Base-by-base conservation (phyloP, 768 basidiomycete genomes). In the Tulasnella sp. region DNA sequence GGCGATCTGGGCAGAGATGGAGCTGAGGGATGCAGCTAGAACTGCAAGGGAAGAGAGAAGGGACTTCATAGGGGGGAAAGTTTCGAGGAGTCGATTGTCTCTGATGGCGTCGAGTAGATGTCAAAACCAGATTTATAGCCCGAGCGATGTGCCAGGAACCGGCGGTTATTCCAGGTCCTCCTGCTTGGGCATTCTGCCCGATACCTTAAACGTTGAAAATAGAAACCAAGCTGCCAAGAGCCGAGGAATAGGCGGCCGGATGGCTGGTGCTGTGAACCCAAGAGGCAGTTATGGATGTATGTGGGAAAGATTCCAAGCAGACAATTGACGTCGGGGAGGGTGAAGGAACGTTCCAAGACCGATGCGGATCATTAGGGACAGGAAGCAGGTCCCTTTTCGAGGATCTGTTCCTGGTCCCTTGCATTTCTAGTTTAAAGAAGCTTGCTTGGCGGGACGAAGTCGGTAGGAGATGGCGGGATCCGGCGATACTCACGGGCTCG, bases 341-440 rank as follows among this genome's bases (percentile, higher is more conserved):
- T 14, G 64, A 69, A 20, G 64, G 28, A 69, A 28, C 64, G 28
- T 34, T 31, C 64, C 64, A 69, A 69, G 64, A 69, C 64, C 31
- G 64, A 69, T 69, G 64, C 64, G 64, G 64, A 69, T 69, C 64
- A 69, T 69, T 69, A 69, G 64, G 64, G 34, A 69, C 31, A 28
- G 18, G 31, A 69, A 69, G 64, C 12, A 16, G 18, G 31, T 69
- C 64, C 28, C 64, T 18, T 31, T 24, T 69, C 24, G 58, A 69
- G 64, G 28, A 16, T 3, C 28, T 69, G 64, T 37, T 69, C 64
- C 31, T 69, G 64, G 64, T 37, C 28, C 64, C 64, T 69, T 28
- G 18, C 3, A 31, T 69, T 37, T 69, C 12, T 4, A 22, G 6
- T 6, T 37, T 3, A 24, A 37, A 69, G 28, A 69, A 69, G 64